Base-by-base conservation (phyloP, 345 rosid species). In the Hibiscus tridactylites region DNA sequence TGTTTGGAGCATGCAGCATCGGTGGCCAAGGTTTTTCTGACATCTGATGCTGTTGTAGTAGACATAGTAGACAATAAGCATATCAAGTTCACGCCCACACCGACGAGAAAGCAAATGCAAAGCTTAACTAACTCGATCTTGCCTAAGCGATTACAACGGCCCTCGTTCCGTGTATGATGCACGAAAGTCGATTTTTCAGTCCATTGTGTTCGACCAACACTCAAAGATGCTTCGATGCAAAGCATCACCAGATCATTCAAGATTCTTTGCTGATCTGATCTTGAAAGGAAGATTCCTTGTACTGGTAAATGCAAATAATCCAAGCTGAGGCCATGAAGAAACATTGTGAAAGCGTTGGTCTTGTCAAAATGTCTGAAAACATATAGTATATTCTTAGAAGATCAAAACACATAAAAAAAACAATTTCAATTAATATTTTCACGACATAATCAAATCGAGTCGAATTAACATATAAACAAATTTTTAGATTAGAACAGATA, bases 1-100 rank as follows among this genome's bases (percentile, higher is more conserved):
- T 94, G 95, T 77, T 71, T 94, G 84, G 98, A 91, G 88, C 85
- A 94, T 73, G 89, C 98, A 42, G 85, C 97, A 69, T 88, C 96
- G 5, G 97, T 91, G 70, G 98, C 98, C 44, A 90, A 82, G 79
- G 86, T 87, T 71, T 90, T 91, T 75, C 83, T 91, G 65, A 90
- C 86, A 58, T 84, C 91, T 0, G 94, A 91, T 79, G 92, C 91
- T 64, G 95, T 91, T 66, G 88, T 94, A 46, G 92, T 94, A 21
- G 88, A 91, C 67, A 81, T 94, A 39, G 91, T 90, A 33, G 90
- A 90, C 67, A 82, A 82, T 24, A 94, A 81, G 79, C 92, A 85
- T 65, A 11, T 65, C 70, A 65, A 65, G 77, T 59, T 73, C 70
- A 74, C 58, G 73, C 86, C 88, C 0, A 79, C 76, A 16, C 85